Percentiles rank a stretch among this genome's conserved stretches.
phyloP scores from a whole-genome alignment of 1,139 yeast genomes.

The Ashbya aceris region DNA sequence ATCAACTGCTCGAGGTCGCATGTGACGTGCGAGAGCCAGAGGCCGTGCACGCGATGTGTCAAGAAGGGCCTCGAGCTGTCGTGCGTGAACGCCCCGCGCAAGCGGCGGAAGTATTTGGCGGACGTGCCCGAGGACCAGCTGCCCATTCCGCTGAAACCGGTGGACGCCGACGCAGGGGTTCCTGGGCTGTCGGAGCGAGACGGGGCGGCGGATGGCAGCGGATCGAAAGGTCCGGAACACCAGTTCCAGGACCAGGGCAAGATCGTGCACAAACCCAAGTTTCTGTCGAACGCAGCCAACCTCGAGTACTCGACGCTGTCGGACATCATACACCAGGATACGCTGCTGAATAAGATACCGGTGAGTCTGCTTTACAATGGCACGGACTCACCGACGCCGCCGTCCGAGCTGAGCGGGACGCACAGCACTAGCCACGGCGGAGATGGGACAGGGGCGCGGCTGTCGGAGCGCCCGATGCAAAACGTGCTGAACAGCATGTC shows the following conservation, averaged over 20 bases:
- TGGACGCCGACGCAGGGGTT: background rate
- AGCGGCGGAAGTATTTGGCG: constrained; percentile 68
- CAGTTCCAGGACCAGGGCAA: constrained; percentile 16
- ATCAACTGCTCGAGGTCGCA: constrained; percentile 81
- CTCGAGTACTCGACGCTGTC: constrained; percentile 71
- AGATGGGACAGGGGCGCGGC: background rate
- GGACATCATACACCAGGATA: constrained; percentile 54
- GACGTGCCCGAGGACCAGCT: constrained; percentile 39
- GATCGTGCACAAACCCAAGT: constrained; percentile 25
- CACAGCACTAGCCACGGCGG: background rate
- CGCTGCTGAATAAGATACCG: constrained; percentile 18
- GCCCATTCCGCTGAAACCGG: constrained; percentile 10
- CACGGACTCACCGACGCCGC: constrained; percentile 7
- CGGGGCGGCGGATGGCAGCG: background rate
- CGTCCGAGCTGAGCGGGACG: background rate
- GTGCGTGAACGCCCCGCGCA: constrained; percentile 86
- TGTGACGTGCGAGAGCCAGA: constrained; percentile 68
- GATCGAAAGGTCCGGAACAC: constrained; percentile 4
- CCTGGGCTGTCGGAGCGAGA: background rate
- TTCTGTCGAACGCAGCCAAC: constrained; percentile 70
- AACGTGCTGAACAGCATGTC: constrained; percentile 1
- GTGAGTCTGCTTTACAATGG: constrained; percentile 20
- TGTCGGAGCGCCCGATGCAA: background rate
- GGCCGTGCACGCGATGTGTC: constrained; percentile 82
- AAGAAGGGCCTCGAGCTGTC: constrained; percentile 58